These are phyloP conservation scores for Penicillium salamii DNA, from an alignment of 495 filamentous ascomycete species.

Conservation along the genomic window DNA sequence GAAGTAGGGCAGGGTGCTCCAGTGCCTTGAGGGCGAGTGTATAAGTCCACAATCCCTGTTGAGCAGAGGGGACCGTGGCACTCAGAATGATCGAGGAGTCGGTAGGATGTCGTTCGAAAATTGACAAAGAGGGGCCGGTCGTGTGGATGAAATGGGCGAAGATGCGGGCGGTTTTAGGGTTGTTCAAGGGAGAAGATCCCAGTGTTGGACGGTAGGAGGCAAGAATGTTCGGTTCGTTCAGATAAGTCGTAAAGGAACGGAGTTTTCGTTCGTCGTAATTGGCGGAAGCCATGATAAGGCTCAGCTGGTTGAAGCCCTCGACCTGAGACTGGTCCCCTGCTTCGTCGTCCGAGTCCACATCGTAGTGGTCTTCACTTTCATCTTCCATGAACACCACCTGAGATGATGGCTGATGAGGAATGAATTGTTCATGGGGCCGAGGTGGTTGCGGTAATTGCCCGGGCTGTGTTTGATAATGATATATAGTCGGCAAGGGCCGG, in stretches of 20 bases:
- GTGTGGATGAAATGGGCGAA: slow-evolving; percentile 93
- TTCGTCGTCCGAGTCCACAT: slow-evolving; percentile 70
- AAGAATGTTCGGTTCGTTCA: slow-evolving; percentile 70
- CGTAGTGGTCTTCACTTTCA: slow-evolving; percentile 57
- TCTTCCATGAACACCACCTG: slow-evolving; percentile 42
- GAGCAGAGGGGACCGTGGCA: slow-evolving; percentile 58
- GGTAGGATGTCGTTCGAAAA: slow-evolving; percentile 80
- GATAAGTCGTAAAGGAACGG: slow-evolving; percentile 61
- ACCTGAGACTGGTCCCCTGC: slow-evolving; percentile 50
- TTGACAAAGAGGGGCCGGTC: slow-evolving; percentile 80
- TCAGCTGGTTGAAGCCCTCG: slow-evolving; percentile 52
- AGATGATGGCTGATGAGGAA: slow-evolving; percentile 4
- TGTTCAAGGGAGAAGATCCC: slow-evolving; percentile 75
- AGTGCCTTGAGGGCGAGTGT: slow-evolving; percentile 83
- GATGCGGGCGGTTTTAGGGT: slow-evolving; percentile 76
- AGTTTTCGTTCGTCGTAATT: slow-evolving; percentile 48
- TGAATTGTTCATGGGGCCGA: slow-evolving; percentile 11
- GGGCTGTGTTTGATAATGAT: slow-evolving; percentile 12
- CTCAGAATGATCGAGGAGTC: slow-evolving; percentile 75
- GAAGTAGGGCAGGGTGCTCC: slow-evolving; percentile 78
- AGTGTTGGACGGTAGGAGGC: slow-evolving; percentile 73
- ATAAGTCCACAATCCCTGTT: slow-evolving; percentile 84
- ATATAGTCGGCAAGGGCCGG: slow-evolving; percentile 5
- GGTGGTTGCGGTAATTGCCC: slow-evolving; percentile 6
- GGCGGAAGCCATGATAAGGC: slow-evolving; percentile 47